These are phyloP conservation scores for Asclepias syriaca DNA, from an alignment of 257 asterid genomes.

Conservation along the genomic window DNA sequence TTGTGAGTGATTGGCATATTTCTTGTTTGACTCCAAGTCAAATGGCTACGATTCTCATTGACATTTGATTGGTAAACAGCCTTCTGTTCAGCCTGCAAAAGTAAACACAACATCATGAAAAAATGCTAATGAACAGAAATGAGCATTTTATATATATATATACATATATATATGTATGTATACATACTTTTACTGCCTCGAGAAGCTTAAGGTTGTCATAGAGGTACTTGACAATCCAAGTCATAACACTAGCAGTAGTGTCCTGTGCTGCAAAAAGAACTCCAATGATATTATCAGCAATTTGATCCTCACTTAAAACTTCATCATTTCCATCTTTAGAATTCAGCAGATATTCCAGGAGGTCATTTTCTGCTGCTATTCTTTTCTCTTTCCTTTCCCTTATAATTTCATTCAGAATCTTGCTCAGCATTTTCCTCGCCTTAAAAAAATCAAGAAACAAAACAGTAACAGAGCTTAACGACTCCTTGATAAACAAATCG, in stretches of 20 bases:
- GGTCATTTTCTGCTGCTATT: conserved; percentile 32
- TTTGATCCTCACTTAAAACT: conserved; percentile 51
- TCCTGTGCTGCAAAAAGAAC: conserved; percentile 87
- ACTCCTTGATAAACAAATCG: neutral
- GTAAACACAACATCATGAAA: neutral
- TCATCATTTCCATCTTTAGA: conserved; percentile 39
- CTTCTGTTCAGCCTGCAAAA: conserved; percentile 66
- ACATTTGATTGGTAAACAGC: conserved; percentile 37
- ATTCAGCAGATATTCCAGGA: conserved; percentile 48
- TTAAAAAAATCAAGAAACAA: conserved; percentile 13
- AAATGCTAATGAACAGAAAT: too few species aligned
- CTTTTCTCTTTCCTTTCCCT: conserved; percentile 53
- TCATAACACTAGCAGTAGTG: conserved; percentile 76
- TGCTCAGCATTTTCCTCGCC: conserved; percentile 77
- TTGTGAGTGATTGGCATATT: conserved; percentile 67
- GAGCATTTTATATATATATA: too few species aligned
- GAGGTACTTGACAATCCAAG: conserved; percentile 81
- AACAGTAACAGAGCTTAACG: neutral
- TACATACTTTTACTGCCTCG: conserved; percentile 53
- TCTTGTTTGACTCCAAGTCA: conserved; percentile 84
- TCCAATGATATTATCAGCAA: conserved; percentile 80
- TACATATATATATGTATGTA: too few species aligned
- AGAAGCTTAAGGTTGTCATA: conserved; percentile 52
- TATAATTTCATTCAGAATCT: conserved; percentile 39
- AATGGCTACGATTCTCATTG: conserved; percentile 21